Conservation (phyloP, 352 stramenopile genomes). For the Pythium brassicae region DNA sequence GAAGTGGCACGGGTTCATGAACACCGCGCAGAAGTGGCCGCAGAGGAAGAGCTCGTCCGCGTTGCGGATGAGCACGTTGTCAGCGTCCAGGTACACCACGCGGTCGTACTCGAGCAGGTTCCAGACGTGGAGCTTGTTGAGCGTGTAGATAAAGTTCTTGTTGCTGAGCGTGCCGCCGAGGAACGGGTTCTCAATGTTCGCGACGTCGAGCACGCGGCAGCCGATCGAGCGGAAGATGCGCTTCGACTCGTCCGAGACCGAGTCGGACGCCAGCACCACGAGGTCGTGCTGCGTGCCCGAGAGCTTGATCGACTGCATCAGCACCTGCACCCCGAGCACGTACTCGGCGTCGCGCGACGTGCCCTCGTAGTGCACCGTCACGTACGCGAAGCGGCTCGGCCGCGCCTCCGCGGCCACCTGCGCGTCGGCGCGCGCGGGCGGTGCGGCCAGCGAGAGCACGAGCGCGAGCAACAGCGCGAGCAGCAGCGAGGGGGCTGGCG, state of each 20-base stretch:
- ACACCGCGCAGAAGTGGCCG: constrained; percentile 85
- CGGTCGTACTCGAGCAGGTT: constrained; percentile 89
- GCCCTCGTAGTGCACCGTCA: constrained; percentile 85
- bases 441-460: constrained; percentile 4
- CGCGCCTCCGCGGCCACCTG: constrained; percentile 10
- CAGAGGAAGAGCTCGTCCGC: constrained; percentile 86
- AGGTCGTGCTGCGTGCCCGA: constrained; percentile 79
- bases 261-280: constrained; percentile 83
- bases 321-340: constrained; percentile 75
- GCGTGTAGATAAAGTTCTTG: constrained; percentile 88
- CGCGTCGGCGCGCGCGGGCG: constrained; percentile 7
- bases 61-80: constrained; percentile 88
- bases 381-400: constrained; percentile 74
- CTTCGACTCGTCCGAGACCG: constrained; percentile 75
- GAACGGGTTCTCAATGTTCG: constrained; percentile 87
- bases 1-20: constrained; percentile 91
- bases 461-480: constrained; percentile 15
- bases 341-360: constrained; percentile 81
- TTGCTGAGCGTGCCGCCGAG: constrained; percentile 68
- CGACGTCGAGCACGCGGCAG: constrained; percentile 80
- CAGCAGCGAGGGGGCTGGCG: constrained; percentile 6
- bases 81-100: constrained; percentile 88
- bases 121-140: constrained; percentile 90
- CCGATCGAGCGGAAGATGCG: constrained; percentile 73
- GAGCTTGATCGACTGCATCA: constrained; percentile 87